These are phyloP conservation scores for Fusarium camptoceras DNA, from an alignment of 2,329 filamentous ascomycete species.

Conservation along the genomic window DNA sequence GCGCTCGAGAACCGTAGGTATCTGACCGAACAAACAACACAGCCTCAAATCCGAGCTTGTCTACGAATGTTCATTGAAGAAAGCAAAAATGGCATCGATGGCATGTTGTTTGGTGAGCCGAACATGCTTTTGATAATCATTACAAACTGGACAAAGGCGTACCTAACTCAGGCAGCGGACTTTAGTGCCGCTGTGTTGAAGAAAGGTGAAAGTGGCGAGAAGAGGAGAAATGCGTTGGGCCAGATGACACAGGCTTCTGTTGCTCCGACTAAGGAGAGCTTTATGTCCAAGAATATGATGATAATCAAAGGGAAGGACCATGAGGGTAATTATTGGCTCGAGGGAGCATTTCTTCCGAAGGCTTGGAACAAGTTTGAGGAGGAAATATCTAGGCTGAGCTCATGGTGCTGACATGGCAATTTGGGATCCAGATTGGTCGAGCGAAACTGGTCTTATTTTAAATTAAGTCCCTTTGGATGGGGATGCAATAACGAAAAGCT, in stretches of 20 bases:
- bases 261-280: background rate
- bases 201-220: background rate
- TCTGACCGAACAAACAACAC: background rate
- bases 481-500: too few species aligned
- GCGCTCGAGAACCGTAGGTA: background rate
- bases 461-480: too few species aligned
- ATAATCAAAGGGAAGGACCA: background rate
- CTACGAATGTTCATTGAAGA: background rate
- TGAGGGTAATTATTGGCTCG: background rate
- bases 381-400: background rate
- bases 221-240: background rate
- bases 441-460: too few species aligned
- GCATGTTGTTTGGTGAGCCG: background rate
- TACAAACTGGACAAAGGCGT: background rate
- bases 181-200: background rate
- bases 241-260: background rate
- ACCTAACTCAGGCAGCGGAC: background rate
- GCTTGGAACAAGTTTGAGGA: background rate
- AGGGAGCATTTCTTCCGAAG: background rate
- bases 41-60: background rate
- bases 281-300: background rate
- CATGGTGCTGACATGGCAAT: too few species aligned
- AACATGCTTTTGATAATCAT: background rate
- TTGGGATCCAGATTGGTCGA: too few species aligned
- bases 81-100: background rate